phyloP scores from a whole-genome alignment of 2,329 filamentous ascomycete species.

The Aspergillus glaucus region DNA sequence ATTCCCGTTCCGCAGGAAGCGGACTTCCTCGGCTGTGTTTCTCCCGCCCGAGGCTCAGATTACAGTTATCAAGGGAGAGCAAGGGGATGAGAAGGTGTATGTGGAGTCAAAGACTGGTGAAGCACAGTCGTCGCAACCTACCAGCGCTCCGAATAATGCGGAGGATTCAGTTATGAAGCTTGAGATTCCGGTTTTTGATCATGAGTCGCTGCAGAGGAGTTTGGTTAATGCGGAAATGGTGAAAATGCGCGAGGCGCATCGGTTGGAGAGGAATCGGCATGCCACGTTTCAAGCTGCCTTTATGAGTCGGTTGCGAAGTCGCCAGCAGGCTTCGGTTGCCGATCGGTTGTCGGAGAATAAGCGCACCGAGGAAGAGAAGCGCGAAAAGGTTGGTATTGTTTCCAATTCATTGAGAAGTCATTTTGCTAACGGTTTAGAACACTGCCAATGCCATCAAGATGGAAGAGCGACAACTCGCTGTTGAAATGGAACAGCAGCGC shows the following conservation, averaged over 20 bases:
- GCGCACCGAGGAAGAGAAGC: conserved; percentile 28
- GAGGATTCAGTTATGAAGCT: conserved; percentile 17
- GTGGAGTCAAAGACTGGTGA: conserved; percentile 17
- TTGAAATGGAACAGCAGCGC: conserved; percentile 40
- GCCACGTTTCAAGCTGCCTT: conserved; percentile 29
- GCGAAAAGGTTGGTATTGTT: conserved; percentile 28
- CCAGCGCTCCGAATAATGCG: conserved; percentile 6
- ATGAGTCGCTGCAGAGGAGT: conserved; percentile 29
- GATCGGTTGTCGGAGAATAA: conserved; percentile 25
- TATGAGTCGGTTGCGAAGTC: conserved; percentile 22
- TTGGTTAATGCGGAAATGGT: conserved; percentile 25
- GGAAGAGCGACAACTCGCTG: conserved; percentile 39
- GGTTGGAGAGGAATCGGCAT: conserved; percentile 24
- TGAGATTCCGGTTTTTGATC: conserved; percentile 31
- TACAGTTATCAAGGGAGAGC: conserved; percentile 18
- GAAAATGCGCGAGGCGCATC: conserved; percentile 26
- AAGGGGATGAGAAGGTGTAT: conserved; percentile 30
- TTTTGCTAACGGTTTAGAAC: conserved; percentile 24
- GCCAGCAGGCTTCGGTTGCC: conserved; percentile 25
- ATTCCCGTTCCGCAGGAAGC: conserved; percentile 31
- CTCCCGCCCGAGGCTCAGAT: conserved; percentile 25
- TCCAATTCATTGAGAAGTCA: neutral
- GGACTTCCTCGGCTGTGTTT: conserved; percentile 21
- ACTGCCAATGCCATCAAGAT: conserved; percentile 27
- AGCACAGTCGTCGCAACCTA: neutral